Evolutionary conservation across 2,329 filamentous ascomycete species (phyloP), one percentile per base, ranked within the genome.

Genomic region (Epichloe typhina): DNA sequence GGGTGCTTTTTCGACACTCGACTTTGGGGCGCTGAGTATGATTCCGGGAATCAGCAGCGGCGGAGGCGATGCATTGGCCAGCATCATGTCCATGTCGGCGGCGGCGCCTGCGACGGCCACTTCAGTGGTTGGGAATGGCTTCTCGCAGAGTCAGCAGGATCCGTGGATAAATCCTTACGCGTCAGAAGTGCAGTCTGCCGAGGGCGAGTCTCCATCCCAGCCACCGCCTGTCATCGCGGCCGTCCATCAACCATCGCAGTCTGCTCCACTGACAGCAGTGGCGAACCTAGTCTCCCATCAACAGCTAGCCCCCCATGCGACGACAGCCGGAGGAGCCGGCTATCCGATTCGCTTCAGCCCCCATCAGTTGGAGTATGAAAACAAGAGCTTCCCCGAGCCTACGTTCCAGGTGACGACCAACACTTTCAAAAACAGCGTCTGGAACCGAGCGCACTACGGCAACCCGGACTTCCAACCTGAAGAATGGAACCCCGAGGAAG

Each of bases 381-480:
- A 72, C 49, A 69, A 63, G 52, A 63, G 61, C 43, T 64, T 66
- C n/a, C 59, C 61, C 1, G 74, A 76, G 52, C 71, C 73, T n/a
- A 65, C 69, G 4, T 73, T 75, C 48, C 64, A 68, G 13, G 64
- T 68, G 3, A 71, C 71, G 49, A 83, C 77, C 2, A 74, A 69
- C 47, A 79, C 76, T 1, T 84, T 84, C 59, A 81, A 80, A 59
- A 83, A 84, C 56, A 81, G 76, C 49, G 77, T 83, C 50, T 83
- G 79, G 66, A 84, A 84, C 58, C 74, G 74, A 45, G 80, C 81
- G 1, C 82, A 85, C 60, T 84, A 79, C 57, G 79, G 80, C 53
- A 85, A 84, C 55, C 77, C 79, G 2, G 71, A 72, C 42, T 72
- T 72, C 46, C 69, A 71, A 37, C 70, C 70, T 0, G 70, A 72